Conservation (phyloP, 306 rosid species). For the Ormosia emarginata region DNA sequence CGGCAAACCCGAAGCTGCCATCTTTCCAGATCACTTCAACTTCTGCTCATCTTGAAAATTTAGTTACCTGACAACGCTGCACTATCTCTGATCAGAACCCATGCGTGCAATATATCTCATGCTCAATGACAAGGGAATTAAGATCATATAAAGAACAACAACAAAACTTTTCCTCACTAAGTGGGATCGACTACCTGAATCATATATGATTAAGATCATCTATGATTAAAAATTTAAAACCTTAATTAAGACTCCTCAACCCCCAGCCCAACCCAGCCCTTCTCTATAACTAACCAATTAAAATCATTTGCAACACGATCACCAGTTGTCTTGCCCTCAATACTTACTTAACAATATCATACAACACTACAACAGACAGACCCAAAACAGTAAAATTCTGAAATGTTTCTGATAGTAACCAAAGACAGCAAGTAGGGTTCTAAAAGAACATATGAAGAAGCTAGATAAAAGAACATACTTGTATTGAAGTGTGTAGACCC, state of each 20-base stretch:
- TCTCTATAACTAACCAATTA: not conserved
- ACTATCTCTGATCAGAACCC: conserved; percentile 72
- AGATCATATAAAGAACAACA: too few species aligned
- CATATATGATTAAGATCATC: too few species aligned
- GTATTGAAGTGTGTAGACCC: conserved; percentile 49
- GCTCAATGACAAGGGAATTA: not conserved
- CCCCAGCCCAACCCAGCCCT: not conserved
- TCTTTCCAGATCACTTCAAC: conserved; percentile 38
- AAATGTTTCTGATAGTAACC: conserved; percentile 7
- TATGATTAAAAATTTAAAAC: not conserved
- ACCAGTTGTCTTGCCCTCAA: not conserved
- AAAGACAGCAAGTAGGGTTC: not conserved
- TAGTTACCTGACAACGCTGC: conserved; percentile 15
- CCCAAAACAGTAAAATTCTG: not conserved
- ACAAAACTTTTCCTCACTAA: too few species aligned
- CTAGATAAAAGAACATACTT: conserved; percentile 34
- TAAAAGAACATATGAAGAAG: not conserved
- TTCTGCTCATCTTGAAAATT: conserved; percentile 9
- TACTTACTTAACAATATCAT: not conserved
- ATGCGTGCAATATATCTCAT: not conserved
- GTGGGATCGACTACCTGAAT: too few species aligned
- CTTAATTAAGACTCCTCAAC: not conserved
- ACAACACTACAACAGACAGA: not conserved
- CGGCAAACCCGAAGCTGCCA: conserved; percentile 27
- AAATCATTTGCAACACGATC: not conserved